Base-by-base conservation (phyloP, 1,284 basidiomycete species). In the Tilletia walkeri region DNA sequence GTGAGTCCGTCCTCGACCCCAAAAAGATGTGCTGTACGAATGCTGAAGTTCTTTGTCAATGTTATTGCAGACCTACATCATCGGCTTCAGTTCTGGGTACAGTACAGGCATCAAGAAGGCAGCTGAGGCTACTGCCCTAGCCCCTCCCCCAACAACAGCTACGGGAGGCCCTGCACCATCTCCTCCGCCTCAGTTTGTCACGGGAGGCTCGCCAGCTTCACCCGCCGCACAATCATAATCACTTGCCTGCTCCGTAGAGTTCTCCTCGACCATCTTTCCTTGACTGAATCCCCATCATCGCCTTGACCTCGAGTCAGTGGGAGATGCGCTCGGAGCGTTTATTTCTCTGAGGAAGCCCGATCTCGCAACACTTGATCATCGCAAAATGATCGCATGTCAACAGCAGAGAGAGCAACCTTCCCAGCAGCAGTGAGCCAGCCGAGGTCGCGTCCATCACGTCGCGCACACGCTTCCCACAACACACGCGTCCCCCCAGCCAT, bases 51-150 rank as follows among this genome's bases (percentile, higher is more conserved):
- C 54, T 30, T 4, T 45, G 41, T 45, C 56, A 34, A 14, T 56
- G 16, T 3, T 5, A 34, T 36, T 18, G 12, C 34, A 63, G 59
- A 63, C 59, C 4, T 63, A 63, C 59, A 36, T 63, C 4, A 10
- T 63, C 4, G 59, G 59, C 34, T 38, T 63, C 59, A 63, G 59
- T 41, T 18, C 36, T 20, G 59, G 59, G 36, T 34, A 63, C n/a
- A 38, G 36, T 12, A 34, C 59, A n/a, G 59, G 59, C 36, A 4
- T 39, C 4, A 16, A 14, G 36, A 63, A 63, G 36, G 59, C 59
- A 7, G 30, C 59, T 4, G 59, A 38, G 36, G 59, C 16, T 34
- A 24, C 54, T 34, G 54, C n/a, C 20, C 54, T 56, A 4, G n/a
- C 24, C 5, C n/a, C 34, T 39, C 59, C 59, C 7, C 36, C 36